phyloP scores from a whole-genome alignment of 1,284 basidiomycete species.

The Cryptococcus maquisensis region DNA sequence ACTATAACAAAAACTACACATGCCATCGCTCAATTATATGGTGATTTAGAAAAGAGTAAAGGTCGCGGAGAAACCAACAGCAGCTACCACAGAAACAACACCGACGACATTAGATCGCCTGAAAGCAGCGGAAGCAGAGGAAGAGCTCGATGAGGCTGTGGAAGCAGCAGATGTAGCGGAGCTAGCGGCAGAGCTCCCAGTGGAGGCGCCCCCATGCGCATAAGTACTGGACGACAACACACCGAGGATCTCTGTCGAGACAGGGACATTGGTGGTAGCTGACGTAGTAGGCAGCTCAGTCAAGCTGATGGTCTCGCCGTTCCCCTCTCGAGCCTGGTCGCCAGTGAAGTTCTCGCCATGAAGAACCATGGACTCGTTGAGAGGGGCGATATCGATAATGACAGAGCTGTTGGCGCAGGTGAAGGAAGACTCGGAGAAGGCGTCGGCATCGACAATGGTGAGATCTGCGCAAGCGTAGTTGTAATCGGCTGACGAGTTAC shows the following conservation, averaged over 20 bases:
- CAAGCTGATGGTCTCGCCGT: not conserved
- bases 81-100: not conserved
- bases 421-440: constrained; percentile 10
- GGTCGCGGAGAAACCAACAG: no score
- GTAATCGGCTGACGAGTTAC: constrained; percentile 1
- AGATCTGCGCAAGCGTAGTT: constrained; percentile 35
- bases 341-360: no score
- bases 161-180: no score
- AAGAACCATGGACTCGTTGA: constrained; percentile 1
- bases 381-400: constrained; percentile 8
- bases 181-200: no score
- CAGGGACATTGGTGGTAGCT: not conserved
- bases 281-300: not conserved
- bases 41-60: no score
- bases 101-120: not conserved
- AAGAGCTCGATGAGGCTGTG: no score
- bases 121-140: not conserved
- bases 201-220: no score
- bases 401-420: constrained; percentile 22
- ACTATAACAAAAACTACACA: no score
- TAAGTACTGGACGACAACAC: no score
- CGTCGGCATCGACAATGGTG: constrained; percentile 14
- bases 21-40: no score
- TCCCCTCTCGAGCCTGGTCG: not conserved
- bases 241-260: no score